Conservation (phyloP, 768 basidiomycete species). For the Pleurotus citrinopileatus region DNA sequence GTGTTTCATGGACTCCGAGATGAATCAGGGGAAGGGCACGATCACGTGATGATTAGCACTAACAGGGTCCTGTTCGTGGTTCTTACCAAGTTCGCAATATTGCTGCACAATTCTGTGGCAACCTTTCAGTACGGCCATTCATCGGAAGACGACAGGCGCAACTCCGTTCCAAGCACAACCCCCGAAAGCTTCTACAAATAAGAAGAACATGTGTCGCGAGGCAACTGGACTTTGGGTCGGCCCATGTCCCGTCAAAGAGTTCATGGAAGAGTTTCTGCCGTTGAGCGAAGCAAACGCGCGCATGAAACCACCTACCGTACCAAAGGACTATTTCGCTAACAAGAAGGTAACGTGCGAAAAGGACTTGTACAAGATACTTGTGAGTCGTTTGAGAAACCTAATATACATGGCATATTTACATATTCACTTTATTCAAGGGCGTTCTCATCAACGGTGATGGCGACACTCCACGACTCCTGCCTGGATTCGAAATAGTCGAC, state of each 20-base stretch:
- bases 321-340: background rate
- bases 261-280: background rate
- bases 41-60: too few species aligned
- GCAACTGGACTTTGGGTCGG: background rate
- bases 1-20: too few species aligned
- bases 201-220: background rate
- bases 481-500: constrained; percentile 5
- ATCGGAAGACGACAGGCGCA: too few species aligned
- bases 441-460: background rate
- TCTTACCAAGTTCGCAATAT: too few species aligned
- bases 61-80: too few species aligned
- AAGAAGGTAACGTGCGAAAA: background rate
- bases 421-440: background rate
- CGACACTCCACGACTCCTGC: background rate
- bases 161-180: too few species aligned
- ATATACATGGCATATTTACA: background rate
- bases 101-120: too few species aligned
- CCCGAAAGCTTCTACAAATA: background rate
- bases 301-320: background rate
- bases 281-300: background rate
- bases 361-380: background rate
- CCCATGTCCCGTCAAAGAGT: background rate
- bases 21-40: too few species aligned
- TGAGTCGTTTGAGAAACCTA: background rate
- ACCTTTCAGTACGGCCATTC: too few species aligned